phyloP scores from a whole-genome alignment of 805 yeast species.

The Saccharomycopsis oosterbeekiorum region DNA sequence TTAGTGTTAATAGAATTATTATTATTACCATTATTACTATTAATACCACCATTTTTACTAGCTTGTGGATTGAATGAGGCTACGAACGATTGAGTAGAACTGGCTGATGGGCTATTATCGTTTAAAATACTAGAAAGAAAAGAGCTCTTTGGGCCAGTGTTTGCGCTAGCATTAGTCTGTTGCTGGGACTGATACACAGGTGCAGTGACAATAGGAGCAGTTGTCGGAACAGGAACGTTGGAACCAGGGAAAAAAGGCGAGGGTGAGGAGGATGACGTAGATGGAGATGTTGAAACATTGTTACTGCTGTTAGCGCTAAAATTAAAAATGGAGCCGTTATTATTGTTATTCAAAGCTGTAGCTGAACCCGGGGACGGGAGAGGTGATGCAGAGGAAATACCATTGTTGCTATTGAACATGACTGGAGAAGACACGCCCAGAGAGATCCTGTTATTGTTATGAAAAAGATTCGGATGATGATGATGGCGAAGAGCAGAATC shows the following conservation, averaged over 20 bases:
- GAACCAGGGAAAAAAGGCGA: not conserved
- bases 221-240: not conserved
- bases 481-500: conserved; percentile 5
- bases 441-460: not conserved
- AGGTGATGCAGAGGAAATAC: conserved; percentile 5
- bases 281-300: not conserved
- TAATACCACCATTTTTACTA: not conserved
- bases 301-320: not conserved
- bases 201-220: not conserved
- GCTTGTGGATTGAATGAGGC: not conserved
- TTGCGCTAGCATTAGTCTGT: not conserved
- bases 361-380: not conserved
- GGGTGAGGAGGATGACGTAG: not conserved
- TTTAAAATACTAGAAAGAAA: not conserved
- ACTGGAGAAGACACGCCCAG: not conserved
- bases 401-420: not conserved
- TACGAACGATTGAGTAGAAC: not conserved
- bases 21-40: not conserved
- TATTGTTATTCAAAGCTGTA: not conserved
- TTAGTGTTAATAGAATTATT: not conserved
- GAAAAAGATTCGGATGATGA: conserved; percentile 10
- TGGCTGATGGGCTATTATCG: not conserved
- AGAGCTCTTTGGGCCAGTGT: not conserved
- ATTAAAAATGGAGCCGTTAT: not conserved
- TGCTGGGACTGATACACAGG: not conserved